Conservation (phyloP, 2,329 filamentous ascomycete genomes). For the Biscogniauxia marginata region DNA sequence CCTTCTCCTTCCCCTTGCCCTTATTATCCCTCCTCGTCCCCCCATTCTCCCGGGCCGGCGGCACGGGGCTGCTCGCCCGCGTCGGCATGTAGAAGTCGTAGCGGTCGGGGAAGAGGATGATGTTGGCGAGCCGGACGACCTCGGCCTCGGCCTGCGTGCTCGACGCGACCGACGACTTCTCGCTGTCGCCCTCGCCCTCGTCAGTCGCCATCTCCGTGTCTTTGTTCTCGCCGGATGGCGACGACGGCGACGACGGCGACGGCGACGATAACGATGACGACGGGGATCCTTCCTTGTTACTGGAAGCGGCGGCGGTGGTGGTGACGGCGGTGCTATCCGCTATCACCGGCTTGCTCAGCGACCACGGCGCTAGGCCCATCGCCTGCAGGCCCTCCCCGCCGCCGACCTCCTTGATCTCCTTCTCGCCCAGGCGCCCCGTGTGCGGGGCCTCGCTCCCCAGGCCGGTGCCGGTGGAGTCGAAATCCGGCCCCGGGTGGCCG, state of each 20-base stretch:
- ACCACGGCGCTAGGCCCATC: slow-evolving; percentile 58
- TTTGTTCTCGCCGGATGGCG: slow-evolving; percentile 17
- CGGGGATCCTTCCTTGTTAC: slow-evolving; percentile 5
- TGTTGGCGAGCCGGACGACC: slow-evolving; percentile 53
- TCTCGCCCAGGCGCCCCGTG: slow-evolving; percentile 46
- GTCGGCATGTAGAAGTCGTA: slow-evolving; percentile 49
- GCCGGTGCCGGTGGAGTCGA: slow-evolving; percentile 52
- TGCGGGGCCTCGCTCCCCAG: slow-evolving; percentile 53
- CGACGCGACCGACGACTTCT: slow-evolving; percentile 26
- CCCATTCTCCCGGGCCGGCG: slow-evolving; percentile 16
- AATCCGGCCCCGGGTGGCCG: slow-evolving; percentile 54
- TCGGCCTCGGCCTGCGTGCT: slow-evolving; percentile 47
- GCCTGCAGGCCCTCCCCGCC: slow-evolving; percentile 51
- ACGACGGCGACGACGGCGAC: too few relatives aligned
- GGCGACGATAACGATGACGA: background rate
- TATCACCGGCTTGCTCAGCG: slow-evolving; percentile 34
- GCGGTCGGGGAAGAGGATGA: slow-evolving; percentile 54
- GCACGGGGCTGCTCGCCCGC: slow-evolving; percentile 29
- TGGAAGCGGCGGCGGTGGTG: slow-evolving; percentile 11
- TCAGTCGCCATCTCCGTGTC: slow-evolving; percentile 18
- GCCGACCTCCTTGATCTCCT: slow-evolving; percentile 50
- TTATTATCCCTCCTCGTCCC: slow-evolving; percentile 15
- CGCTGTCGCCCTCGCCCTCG: slow-evolving; percentile 23
- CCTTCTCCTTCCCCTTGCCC: slow-evolving; percentile 8
- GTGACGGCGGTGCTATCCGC: slow-evolving; percentile 14